These are phyloP conservation scores for Xylariales sp. DNA, from an alignment of 2,329 filamentous ascomycete species.

Conservation along the genomic window DNA sequence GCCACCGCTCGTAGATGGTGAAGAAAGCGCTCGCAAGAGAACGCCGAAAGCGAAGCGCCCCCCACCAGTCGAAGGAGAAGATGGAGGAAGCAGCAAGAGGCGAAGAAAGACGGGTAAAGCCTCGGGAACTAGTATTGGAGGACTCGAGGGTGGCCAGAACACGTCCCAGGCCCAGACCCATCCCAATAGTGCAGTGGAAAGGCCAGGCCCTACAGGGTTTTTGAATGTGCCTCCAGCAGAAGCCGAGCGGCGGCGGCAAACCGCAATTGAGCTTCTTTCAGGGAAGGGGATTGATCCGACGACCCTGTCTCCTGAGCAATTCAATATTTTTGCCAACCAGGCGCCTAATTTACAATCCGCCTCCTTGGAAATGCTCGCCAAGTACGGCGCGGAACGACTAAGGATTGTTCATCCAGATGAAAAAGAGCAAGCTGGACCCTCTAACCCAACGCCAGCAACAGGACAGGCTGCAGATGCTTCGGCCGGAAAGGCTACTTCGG, in stretches of 20 bases:
- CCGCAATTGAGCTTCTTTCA: conserved; percentile 60
- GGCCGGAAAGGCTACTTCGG: conserved; percentile 27
- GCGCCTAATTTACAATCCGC: conserved; percentile 65
- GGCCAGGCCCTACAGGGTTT: conserved; percentile 49
- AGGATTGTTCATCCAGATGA: conserved; percentile 66
- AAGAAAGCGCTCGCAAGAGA: conserved; percentile 40
- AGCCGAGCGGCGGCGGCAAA: conserved; percentile 61
- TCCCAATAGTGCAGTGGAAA: conserved; percentile 33
- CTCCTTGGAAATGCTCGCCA: conserved; percentile 66
- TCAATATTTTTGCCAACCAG: conserved; percentile 70
- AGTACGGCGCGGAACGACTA: conserved; percentile 67
- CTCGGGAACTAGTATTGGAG: conserved; percentile 38
- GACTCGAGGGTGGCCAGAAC: conserved; percentile 23
- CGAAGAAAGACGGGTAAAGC: conserved; percentile 46
- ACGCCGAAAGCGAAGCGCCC: conserved; percentile 48
- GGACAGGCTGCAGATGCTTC: conserved; percentile 34
- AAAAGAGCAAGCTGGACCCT: conserved; percentile 46
- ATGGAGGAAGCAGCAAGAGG: conserved; percentile 46
- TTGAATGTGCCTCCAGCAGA: conserved; percentile 59
- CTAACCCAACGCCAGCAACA: conserved; percentile 43
- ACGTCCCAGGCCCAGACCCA: conserved; percentile 30
- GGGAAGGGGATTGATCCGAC: conserved; percentile 62
- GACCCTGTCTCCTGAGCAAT: conserved; percentile 66
- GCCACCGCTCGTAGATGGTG: conserved; percentile 45
- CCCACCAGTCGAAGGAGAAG: conserved; percentile 44